Conservation (phyloP, 2,329 filamentous ascomycete species). For the Colletotrichum sp. region DNA sequence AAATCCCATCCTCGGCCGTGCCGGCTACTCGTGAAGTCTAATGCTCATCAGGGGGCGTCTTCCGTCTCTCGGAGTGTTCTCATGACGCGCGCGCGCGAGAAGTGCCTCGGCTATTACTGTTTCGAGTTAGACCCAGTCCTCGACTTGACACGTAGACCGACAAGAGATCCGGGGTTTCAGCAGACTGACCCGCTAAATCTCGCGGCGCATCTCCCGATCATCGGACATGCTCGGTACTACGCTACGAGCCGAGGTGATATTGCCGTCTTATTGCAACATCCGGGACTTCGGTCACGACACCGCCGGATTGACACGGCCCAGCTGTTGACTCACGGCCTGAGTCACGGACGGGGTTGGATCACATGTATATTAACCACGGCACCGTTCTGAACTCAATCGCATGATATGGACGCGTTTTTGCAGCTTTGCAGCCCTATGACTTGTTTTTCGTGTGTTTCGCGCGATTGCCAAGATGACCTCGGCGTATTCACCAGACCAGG, state of each 20-base stretch:
- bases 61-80: constrained; percentile 1
- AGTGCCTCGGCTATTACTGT: constrained; percentile 12
- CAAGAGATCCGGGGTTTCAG: background rate
- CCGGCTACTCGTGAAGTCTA: constrained; percentile 1
- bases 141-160: background rate
- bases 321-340: background rate
- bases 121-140: background rate
- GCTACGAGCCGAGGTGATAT: background rate
- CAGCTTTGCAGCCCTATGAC: background rate
- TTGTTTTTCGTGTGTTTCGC: background rate
- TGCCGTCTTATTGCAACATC: background rate
- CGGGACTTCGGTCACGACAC: background rate
- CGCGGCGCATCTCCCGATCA: background rate
- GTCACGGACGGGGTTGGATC: background rate
- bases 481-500: background rate
- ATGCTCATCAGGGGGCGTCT: background rate
- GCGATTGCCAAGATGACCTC: background rate
- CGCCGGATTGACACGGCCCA: background rate
- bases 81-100: constrained; percentile 4
- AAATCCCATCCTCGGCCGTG: background rate
- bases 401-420: background rate
- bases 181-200: background rate
- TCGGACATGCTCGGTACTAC: constrained; percentile 11
- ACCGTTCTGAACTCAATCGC: background rate
- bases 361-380: background rate